Evolutionary conservation across 108 stramenopile genomes (phyloP), one percentile per base, ranked within the genome.

Genomic region (Chaetoceros tenuissimus): DNA sequence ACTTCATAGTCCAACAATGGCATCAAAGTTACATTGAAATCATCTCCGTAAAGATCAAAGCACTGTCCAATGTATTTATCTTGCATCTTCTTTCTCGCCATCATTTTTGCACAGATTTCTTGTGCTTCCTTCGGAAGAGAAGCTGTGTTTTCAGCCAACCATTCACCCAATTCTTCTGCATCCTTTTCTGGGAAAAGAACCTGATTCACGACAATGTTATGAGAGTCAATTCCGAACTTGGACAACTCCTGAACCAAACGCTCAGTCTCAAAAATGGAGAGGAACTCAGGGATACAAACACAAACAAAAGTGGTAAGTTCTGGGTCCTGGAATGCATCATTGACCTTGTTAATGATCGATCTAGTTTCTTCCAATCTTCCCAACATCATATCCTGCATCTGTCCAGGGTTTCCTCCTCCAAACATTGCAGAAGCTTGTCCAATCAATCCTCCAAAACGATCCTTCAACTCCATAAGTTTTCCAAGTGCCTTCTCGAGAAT

Each of bases 21-120:
- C 96, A 97, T 96, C 66, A 98, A 77, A 10, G 86, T 77, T 23
- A 99, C 95, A 73, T 99, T 93, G 70, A 99, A 98, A 63, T 98
- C 98, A 55, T 98, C 91, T 21, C 89, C 97, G 64, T 99, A 99
- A 43, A 99, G 66, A 81, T 97, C 96, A 60, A 96, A 96, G 65
- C 97, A 96, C 72, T 99, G 98, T 24, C 92, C 94, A 63, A 99
- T 96, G 77, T 99, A 99, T 73, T 97, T 96, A 85, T 97, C 97
- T 75, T 99, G 98, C 97, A 99, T 98, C 55, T 88, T 59, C 64
- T 97, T 97, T 63, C 98, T 89, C 16, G 98, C 96, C 81, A 98
- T 74, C 67, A 94, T 91, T 81, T 98, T 98, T 61, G 84, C 64
- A 60, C 96, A 96, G 63, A 98, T 94, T 69, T 95, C 87, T 63